A percentile compares a stretch with the other conserved stretches of the same genome.
phyloP scores from a whole-genome alignment of 2,329 filamentous ascomycete genomes.

The Hypoxylon sp. region DNA sequence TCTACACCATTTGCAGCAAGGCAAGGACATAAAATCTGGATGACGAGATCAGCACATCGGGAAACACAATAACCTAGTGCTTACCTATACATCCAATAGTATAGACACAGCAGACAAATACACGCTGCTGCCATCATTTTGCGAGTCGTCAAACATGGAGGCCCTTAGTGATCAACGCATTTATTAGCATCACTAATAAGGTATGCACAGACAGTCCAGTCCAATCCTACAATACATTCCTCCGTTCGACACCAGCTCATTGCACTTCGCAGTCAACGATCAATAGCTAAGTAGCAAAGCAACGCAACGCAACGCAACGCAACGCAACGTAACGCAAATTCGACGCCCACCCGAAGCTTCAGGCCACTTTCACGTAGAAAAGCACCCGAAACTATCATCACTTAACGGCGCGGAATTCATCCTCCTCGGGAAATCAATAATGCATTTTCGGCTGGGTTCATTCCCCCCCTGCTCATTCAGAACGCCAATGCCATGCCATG shows the following conservation, averaged over 20 bases:
- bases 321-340: neutral
- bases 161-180: neutral
- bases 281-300: neutral
- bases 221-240: neutral
- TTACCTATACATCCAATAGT: neutral
- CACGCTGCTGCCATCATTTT: neutral
- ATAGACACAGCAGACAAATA: neutral
- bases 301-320: neutral
- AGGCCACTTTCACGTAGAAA: neutral
- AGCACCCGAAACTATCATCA: neutral
- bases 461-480: constrained; percentile 10
- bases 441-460: constrained; percentile 16
- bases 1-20: neutral
- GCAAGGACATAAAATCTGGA: neutral
- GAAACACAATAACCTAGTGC: neutral
- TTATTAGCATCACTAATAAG: neutral
- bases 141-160: neutral
- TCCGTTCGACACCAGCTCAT: neutral
- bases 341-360: neutral
- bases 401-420: neutral
- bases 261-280: neutral
- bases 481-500: constrained; percentile 36
- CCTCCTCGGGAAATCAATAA: neutral
- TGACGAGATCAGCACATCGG: neutral
- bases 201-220: neutral